Evolutionary conservation across 1,139 yeast genomes (phyloP).

Genomic region (Yamadazyma conglobata): DNA sequence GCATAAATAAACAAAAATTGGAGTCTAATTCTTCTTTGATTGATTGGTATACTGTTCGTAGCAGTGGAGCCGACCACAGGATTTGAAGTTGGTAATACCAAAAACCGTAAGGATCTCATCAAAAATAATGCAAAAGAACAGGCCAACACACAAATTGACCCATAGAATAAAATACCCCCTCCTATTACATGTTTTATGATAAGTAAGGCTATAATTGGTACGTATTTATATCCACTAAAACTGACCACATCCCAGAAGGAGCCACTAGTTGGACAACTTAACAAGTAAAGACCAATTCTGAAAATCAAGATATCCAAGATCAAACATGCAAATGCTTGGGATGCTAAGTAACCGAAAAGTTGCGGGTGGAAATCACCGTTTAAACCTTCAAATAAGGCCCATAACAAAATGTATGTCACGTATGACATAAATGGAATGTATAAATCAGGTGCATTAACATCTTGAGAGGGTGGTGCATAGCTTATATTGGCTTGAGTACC

Average conservation of each 20-base stretch:
- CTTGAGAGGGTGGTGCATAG: constrained; percentile 74
- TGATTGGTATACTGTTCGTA: constrained; percentile 54
- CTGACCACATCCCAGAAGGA: constrained; percentile 78
- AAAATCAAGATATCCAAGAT: constrained; percentile 59
- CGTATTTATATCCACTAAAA: constrained; percentile 92
- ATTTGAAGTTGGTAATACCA: constrained; percentile 60
- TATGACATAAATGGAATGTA: constrained; percentile 94
- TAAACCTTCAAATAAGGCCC: constrained; percentile 85
- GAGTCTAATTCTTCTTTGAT: constrained; percentile 77
- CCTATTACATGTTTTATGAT: constrained; percentile 43
- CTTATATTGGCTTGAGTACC: constrained; percentile 9
- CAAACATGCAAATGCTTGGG: constrained; percentile 83
- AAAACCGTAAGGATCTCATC: constrained; percentile 78
- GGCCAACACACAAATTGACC: constrained; percentile 39
- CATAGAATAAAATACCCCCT: constrained; percentile 34
- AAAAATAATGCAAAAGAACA: constrained; percentile 62
- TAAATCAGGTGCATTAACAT: constrained; percentile 92
- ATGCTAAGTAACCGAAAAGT: constrained; percentile 83
- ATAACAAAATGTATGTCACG: constrained; percentile 79
- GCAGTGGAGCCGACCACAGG: constrained; percentile 31
- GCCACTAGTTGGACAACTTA: constrained; percentile 51
- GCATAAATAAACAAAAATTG: constrained; percentile 86
- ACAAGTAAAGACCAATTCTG: constrained; percentile 42
- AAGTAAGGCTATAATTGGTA: constrained; percentile 62
- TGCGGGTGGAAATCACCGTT: constrained; percentile 93